Conservation (phyloP, 2,329 filamentous ascomycete genomes). For the Dactylonectria estremocensis region DNA sequence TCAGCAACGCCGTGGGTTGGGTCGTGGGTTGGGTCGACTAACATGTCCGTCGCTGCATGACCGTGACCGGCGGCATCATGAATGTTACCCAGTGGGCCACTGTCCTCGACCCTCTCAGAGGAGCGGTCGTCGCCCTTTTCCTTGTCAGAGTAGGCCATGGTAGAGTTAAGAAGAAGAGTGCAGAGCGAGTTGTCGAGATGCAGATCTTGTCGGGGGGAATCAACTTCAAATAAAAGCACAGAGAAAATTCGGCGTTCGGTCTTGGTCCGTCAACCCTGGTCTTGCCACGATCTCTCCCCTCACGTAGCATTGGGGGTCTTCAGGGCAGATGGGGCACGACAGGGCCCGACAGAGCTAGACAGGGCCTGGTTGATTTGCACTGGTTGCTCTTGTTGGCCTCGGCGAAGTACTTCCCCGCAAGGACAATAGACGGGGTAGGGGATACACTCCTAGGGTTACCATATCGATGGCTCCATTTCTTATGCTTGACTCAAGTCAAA, state of each 20-base stretch:
- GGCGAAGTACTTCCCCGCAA: conserved; percentile 29
- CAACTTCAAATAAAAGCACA: conserved; percentile 38
- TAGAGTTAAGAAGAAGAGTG: neutral
- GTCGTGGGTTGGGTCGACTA: conserved; percentile 32
- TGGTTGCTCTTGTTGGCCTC: conserved; percentile 17
- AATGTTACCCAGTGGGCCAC: conserved; percentile 26
- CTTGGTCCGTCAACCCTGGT: conserved; percentile 37
- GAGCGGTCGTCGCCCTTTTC: conserved; percentile 42
- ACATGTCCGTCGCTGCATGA: conserved; percentile 44
- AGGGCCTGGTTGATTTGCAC: conserved; percentile 5
- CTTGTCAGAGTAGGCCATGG: conserved; percentile 42
- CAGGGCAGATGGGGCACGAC: neutral
- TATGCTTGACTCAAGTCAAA: neutral
- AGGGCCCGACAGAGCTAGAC: conserved; percentile 16
- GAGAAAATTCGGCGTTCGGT: conserved; percentile 41
- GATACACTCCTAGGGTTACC: neutral
- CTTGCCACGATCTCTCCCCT: conserved; percentile 36
- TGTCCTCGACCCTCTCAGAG: conserved; percentile 41
- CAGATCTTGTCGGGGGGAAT: conserved; percentile 30
- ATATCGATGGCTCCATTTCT: neutral
- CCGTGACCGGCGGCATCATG: conserved; percentile 43
- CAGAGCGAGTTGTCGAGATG: conserved; percentile 18
- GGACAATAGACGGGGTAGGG: neutral
- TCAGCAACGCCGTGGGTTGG: conserved; percentile 15
- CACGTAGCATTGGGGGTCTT: conserved; percentile 28